Conservation (phyloP, 331 rosid genomes). For the Quercus tomentella region DNA sequence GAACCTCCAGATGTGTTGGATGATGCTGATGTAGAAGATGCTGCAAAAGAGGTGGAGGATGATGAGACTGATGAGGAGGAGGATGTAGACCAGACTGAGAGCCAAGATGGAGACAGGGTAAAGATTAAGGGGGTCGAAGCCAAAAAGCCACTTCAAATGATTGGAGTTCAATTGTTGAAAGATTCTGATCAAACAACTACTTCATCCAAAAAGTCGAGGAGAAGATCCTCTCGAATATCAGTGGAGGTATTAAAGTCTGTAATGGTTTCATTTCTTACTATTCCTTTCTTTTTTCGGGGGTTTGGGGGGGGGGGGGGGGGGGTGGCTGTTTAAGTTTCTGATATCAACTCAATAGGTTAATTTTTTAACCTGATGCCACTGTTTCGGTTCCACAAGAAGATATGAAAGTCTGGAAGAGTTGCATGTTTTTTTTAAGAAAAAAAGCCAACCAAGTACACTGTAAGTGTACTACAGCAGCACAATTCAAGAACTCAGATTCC, state of each 20-base stretch:
- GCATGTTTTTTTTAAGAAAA: no score
- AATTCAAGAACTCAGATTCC: no score
- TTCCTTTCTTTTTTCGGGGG: background rate
- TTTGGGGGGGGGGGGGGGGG: background rate
- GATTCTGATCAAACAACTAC: slow-evolving; percentile 62
- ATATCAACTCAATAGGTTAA: no score
- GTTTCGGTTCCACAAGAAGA: no score
- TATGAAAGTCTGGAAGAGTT: no score
- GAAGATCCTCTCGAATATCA: slow-evolving; percentile 33
- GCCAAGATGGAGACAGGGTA: slow-evolving; percentile 72
- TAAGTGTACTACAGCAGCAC: no score
- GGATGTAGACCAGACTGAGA: slow-evolving; percentile 69
- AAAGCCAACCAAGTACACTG: no score
- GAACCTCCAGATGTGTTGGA: slow-evolving; percentile 52
- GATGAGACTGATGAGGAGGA: slow-evolving; percentile 73
- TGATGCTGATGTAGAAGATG: slow-evolving; percentile 54
- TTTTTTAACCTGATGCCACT: no score
- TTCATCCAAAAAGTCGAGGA: slow-evolving; percentile 63
- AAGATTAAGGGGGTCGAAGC: slow-evolving; percentile 79
- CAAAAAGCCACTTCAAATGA: slow-evolving; percentile 92
- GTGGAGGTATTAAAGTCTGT: slow-evolving; percentile 53
- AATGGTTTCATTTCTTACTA: background rate
- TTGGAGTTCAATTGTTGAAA: slow-evolving; percentile 87
- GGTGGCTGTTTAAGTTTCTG: no score
- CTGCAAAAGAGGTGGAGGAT: slow-evolving; percentile 66